Evolutionary conservation across 2,329 filamentous ascomycete species (phyloP), one percentile per base, ranked within the genome.

Genomic region (Scedosporium apiospermum): DNA sequence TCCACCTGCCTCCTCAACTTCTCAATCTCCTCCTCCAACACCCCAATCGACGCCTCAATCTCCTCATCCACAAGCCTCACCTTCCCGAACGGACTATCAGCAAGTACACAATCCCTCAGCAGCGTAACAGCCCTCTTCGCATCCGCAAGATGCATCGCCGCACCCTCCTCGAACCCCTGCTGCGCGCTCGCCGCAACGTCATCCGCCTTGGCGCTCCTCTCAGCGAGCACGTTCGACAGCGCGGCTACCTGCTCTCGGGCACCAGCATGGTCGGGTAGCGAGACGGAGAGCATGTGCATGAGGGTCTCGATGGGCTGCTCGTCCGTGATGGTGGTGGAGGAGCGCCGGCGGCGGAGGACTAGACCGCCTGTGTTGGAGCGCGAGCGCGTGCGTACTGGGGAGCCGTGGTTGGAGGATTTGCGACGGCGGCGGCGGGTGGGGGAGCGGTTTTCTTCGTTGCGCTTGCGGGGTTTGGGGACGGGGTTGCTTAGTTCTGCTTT

Each of bases 21-120:
- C 1, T 73, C 72, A 57, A 81, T 72, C 69, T 82, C 81, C 59
- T 77, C 73, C 1, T 70, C 69, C 61, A 83, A 66, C 10, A 82
- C 74, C 0, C 70, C 69, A n/a, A 86, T 78, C 1, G 78, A 80
- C 2, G 71, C 74, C 62, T 83, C 79, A 44, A 84, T 78, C 30
- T 83, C 81, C 0, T 79, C 76, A 66, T 86, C 83, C 5, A 78
- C 71, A 5, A 86, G 75, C 51, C 73, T 74, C 4, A 83, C 76
- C n/a, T 75, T 69, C 0, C 74, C 74, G 67, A 77, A 83, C 4
- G 76, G 71, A 34, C 77, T 82, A 66, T 86, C 82, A 0, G 80
- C 80, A 1, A 85, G 71, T 0, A 85, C 71, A 49, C 78, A 82
- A 63, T 83, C 81, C 4, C 76, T 72, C 16, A 85, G 69, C 7